Conservation (phyloP, 305 asterid genomes). For the Fraxinus sp. region DNA sequence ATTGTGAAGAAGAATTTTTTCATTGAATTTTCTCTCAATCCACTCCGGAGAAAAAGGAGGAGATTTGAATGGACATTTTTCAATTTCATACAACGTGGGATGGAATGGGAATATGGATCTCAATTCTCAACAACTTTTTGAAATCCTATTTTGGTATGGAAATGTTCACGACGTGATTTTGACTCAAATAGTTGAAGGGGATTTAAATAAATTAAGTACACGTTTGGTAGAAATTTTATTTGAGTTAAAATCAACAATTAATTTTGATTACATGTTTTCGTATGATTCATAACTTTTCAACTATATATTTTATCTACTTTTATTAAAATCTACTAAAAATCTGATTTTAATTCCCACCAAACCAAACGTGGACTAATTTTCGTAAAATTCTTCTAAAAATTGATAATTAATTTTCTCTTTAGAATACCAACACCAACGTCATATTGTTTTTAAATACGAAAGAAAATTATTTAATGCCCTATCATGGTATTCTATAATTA, state of each 20-base stretch:
- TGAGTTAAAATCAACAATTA: too few relatives aligned
- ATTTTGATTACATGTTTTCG: too few relatives aligned
- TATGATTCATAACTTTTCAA: too few relatives aligned
- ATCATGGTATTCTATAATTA: background rate
- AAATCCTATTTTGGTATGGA: background rate
- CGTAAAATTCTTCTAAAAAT: background rate
- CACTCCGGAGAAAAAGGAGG: slow-evolving; percentile 42
- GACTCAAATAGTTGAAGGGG: background rate
- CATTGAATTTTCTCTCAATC: slow-evolving; percentile 27
- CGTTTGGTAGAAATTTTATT: too few relatives aligned
- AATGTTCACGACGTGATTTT: background rate
- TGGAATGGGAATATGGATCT: background rate
- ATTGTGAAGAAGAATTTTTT: slow-evolving; percentile 27
- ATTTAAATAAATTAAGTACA: too few relatives aligned
- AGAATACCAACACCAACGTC: background rate
- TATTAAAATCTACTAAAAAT: too few relatives aligned
- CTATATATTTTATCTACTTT: too few relatives aligned
- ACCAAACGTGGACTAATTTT: background rate
- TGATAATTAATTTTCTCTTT: too few relatives aligned
- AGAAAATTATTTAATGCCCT: background rate
- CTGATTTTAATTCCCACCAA: too few relatives aligned
- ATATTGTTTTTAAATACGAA: background rate
- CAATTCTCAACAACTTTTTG: background rate
- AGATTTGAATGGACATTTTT: slow-evolving; percentile 24
- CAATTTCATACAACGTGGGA: background rate